These are phyloP conservation scores for Triangularia setosa DNA, from an alignment of 2,329 filamentous ascomycete species.

Conservation along the genomic window DNA sequence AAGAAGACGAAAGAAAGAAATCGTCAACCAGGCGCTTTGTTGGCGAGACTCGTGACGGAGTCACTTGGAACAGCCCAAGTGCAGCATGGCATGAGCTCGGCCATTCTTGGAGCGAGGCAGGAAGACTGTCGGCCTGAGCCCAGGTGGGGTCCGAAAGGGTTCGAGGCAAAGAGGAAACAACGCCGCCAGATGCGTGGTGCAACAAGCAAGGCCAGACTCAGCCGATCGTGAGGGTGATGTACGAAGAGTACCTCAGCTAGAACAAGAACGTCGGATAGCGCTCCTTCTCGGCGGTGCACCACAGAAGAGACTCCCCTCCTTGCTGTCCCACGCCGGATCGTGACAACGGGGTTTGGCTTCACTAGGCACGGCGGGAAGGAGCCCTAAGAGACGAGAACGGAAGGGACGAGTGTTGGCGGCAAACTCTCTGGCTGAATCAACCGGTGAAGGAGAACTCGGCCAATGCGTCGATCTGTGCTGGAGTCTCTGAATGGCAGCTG, in stretches of 20 bases:
- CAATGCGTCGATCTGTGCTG: background rate
- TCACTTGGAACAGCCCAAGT: background rate
- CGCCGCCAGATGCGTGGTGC: too few species aligned
- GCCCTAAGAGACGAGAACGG: background rate
- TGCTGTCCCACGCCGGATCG: background rate
- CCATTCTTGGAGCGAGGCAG: too few species aligned
- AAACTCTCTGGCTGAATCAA: background rate
- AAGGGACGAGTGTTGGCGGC: background rate
- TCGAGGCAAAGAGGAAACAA: background rate
- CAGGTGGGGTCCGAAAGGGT: background rate
- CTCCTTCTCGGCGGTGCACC: background rate
- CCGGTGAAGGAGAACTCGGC: background rate
- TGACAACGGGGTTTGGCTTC: background rate
- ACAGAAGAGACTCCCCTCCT: background rate
- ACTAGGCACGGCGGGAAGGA: background rate
- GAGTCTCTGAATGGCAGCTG: background rate
- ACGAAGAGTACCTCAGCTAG: background rate
- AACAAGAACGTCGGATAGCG: background rate
- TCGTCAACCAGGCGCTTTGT: background rate
- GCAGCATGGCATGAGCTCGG: background rate
- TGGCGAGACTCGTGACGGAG: background rate
- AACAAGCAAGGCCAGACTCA: background rate
- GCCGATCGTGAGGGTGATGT: background rate
- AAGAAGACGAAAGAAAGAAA: background rate
- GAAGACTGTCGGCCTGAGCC: too few species aligned